These are phyloP conservation scores for Alternaria rosae DNA, from an alignment of 2,329 filamentous ascomycete genomes.

Conservation along the genomic window DNA sequence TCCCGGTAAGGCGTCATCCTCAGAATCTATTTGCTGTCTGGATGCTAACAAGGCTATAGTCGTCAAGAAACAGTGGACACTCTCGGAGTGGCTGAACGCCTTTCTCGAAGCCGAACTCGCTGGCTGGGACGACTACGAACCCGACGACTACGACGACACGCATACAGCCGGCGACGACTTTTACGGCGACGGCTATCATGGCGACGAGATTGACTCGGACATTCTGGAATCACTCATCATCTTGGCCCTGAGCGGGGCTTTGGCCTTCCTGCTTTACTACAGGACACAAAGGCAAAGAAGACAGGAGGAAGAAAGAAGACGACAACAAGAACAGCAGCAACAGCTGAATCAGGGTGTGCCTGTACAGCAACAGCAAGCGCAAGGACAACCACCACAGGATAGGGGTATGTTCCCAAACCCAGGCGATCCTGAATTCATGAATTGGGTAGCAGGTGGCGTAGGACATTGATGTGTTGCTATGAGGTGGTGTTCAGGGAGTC, in stretches of 20 bases:
- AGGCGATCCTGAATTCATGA: conserved; percentile 71
- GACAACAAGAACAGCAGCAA: conserved; percentile 40
- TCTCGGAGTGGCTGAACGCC: conserved; percentile 85
- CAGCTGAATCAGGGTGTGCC: conserved; percentile 35
- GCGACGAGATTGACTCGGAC: conserved; percentile 73
- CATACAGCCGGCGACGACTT: conserved; percentile 59
- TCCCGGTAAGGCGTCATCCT: conserved; percentile 65
- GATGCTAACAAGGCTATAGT: conserved; percentile 55
- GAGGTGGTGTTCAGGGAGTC: background rate
- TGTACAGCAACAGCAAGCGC: conserved; percentile 35
- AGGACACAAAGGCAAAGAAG: conserved; percentile 67
- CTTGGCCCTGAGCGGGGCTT: conserved; percentile 74
- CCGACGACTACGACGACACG: conserved; percentile 54
- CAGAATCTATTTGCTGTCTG: background rate
- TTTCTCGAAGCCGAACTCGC: conserved; percentile 72
- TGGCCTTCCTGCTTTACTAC: conserved; percentile 84
- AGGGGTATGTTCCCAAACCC: conserved; percentile 70
- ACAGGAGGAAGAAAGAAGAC: conserved; percentile 52
- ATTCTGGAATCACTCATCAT: conserved; percentile 87
- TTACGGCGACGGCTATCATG: conserved; percentile 62
- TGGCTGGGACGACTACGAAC: conserved; percentile 65
- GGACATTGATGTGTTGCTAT: conserved; percentile 58
- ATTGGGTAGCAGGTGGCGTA: conserved; percentile 73
- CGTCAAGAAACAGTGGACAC: conserved; percentile 74
- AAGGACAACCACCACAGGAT: conserved; percentile 49